Evolutionary conservation across 2,329 filamentous ascomycete genomes (phyloP), one percentile per base, ranked within the genome.

Genomic region (Aureobasidium sp.): DNA sequence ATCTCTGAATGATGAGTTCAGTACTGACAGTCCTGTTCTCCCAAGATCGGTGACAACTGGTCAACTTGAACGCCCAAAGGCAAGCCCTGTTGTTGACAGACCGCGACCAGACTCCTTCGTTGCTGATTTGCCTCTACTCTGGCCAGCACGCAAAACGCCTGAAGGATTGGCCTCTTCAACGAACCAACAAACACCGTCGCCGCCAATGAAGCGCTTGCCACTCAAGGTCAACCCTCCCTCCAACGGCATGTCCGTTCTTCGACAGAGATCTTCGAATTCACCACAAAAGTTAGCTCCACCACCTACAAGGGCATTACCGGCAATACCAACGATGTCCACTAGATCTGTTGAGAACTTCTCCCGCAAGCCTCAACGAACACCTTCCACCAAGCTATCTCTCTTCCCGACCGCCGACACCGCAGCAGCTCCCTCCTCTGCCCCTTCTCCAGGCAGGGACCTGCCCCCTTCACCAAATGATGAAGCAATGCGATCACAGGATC

Each of bases 51-150:
- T n/a, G 8, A 49, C 34, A 24, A 39, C 45, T 22, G 45, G 45
- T 2, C 29, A 29, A 29, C 32, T 49, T 16, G 30, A 49, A 8
- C 34, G 45, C 5, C 45, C 34, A 29, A 49, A 39, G 34, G 34
- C 45, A 7, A 49, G 11, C 7, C 17, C 45, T n/a, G 11, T 49
- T n/a, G 12, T 49, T 7, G 45, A 25, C 4, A 56, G 29, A 56
- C 51, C 19, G 40, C 59, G 30, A 30, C 62, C 62, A n/a, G 54
- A 61, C 24, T 64, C 62, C 3, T 59, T 63, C 30, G 51, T 63
- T 16, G 62, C 54, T 10, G 62, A 63, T n/a, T 35, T 64, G 27
- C 60, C 62, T 16, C 53, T 57, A 17, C 37, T 49, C 10, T 49
- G 45, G 45, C 45, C 45, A 30, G 34, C 45, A 16, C 32, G 45